These are phyloP conservation scores for Cnidoscolus chayamansa DNA, from an alignment of 441 rosid genomes.

Conservation along the genomic window DNA sequence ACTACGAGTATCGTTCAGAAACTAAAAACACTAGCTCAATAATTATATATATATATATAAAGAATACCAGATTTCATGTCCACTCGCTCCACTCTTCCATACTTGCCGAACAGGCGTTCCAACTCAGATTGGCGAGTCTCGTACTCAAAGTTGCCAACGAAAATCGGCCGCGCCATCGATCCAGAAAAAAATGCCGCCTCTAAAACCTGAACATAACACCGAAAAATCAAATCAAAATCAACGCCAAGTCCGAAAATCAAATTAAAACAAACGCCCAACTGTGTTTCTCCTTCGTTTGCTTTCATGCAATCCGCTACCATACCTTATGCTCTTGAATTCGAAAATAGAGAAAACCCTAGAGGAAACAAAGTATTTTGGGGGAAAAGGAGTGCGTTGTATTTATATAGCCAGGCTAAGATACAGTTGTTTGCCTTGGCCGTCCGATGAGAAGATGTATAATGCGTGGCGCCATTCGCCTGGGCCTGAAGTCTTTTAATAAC, in stretches of 20 bases:
- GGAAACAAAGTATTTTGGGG: neutral
- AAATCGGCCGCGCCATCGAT: conserved; percentile 54
- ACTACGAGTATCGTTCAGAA: neutral
- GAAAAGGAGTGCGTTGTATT: too few species aligned
- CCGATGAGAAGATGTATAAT: conserved; percentile 6
- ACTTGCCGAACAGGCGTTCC: conserved; percentile 65
- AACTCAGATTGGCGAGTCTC: conserved; percentile 80
- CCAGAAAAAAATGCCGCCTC: conserved; percentile 8
- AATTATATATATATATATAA: too few species aligned
- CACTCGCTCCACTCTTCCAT: conserved; percentile 71
- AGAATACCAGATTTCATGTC: conserved; percentile 85
- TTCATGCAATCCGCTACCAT: too few species aligned
- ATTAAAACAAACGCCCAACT: neutral
- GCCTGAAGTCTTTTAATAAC: too few species aligned
- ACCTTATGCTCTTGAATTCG: neutral
- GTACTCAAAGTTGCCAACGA: conserved; percentile 77
- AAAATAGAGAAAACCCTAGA: conserved; percentile 19
- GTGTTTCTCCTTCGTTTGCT: neutral
- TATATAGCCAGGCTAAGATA: neutral
- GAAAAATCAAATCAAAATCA: neutral
- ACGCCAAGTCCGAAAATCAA: neutral
- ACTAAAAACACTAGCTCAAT: neutral
- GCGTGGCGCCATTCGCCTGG: neutral
- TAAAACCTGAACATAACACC: neutral
- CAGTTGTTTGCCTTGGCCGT: conserved; percentile 4